Evolutionary conservation across 2,329 filamentous ascomycete species (phyloP).

Genomic region (Penicillium polonicum): DNA sequence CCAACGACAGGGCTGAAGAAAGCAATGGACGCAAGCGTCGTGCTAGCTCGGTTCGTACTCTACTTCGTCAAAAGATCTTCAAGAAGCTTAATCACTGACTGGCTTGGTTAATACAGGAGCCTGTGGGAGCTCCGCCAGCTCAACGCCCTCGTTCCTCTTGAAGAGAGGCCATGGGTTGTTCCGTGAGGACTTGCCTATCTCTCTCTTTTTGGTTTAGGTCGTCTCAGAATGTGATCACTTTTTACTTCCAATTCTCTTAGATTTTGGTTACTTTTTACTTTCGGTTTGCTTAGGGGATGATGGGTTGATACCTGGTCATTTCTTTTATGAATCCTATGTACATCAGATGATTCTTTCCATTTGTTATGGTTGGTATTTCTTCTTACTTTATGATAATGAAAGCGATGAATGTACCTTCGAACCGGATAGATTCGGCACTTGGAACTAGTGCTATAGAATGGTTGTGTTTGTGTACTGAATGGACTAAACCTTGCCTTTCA

Average conservation of each 20-base stretch:
- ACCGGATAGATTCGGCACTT: background rate
- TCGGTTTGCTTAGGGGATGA: background rate
- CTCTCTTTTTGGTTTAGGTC: background rate
- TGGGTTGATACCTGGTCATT: background rate
- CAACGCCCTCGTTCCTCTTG: background rate
- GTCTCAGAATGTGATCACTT: background rate
- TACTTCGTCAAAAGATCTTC: background rate
- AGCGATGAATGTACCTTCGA: background rate
- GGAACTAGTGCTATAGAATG: background rate
- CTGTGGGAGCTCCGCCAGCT: background rate
- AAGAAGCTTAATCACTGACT: background rate
- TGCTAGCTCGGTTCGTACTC: constrained; percentile 5
- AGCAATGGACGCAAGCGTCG: background rate
- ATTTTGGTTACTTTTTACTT: background rate
- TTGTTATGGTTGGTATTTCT: background rate
- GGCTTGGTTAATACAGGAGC: background rate
- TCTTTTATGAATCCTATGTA: background rate
- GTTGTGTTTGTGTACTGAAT: background rate
- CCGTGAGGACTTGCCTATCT: background rate
- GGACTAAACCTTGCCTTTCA: too few species aligned
- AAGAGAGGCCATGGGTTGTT: background rate
- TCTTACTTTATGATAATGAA: background rate
- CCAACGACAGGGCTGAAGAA: background rate
- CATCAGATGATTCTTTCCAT: background rate
- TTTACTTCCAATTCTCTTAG: background rate